Percentiles rank a stretch among this genome's conserved stretches.
Evolutionary conservation across 2,329 filamentous ascomycete species (phyloP).

Genomic region (Phaeosphaeriaceae sp.): DNA sequence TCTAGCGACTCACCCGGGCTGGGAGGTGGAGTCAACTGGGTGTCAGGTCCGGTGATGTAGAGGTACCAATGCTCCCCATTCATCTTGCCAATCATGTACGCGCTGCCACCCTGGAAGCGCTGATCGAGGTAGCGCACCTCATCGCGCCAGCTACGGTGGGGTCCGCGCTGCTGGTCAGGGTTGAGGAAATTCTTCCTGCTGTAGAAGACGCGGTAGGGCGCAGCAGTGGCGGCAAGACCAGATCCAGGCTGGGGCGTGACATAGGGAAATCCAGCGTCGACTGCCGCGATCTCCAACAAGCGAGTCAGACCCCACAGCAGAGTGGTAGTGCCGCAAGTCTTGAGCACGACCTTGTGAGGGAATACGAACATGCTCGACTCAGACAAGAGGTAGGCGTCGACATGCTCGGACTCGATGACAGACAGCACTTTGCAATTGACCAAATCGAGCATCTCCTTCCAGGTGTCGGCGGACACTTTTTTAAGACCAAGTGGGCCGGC

Average conservation of each 20-base stretch:
- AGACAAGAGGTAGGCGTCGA: slow-evolving; percentile 95
- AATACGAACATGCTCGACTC: slow-evolving; percentile 99
- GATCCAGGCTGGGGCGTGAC: slow-evolving; percentile 70
- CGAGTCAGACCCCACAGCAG: slow-evolving; percentile 87
- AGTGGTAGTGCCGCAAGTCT: slow-evolving; percentile 97
- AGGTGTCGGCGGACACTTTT: slow-evolving; percentile 79
- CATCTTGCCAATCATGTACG: slow-evolving; percentile 99
- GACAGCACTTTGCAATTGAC: slow-evolving; percentile 99
- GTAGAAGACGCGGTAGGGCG: slow-evolving; percentile 96
- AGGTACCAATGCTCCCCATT: slow-evolving; percentile 99
- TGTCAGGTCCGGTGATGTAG: slow-evolving; percentile 90
- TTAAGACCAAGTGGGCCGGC: slow-evolving; percentile 82
- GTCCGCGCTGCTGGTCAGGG: slow-evolving; percentile 90
- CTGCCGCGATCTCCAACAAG: slow-evolving; percentile 88
- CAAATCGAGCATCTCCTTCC: slow-evolving; percentile 96
- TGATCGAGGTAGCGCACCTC: slow-evolving; percentile 93
- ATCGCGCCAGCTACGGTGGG: slow-evolving; percentile 96
- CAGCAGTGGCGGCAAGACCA: slow-evolving; percentile 77
- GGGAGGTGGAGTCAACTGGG: slow-evolving; percentile 78
- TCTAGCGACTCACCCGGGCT: slow-evolving; percentile 65
- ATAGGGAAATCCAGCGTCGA: slow-evolving; percentile 87
- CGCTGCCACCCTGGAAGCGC: slow-evolving; percentile 89
- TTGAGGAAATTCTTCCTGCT: slow-evolving; percentile 98
- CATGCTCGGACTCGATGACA: slow-evolving; percentile 87
- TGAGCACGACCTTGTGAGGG: slow-evolving; percentile 98